Percentiles rank a stretch among this genome's conserved stretches.
Evolutionary conservation across 1,139 yeast genomes (phyloP).

Genomic region (Saccharomyces hybrid): DNA sequence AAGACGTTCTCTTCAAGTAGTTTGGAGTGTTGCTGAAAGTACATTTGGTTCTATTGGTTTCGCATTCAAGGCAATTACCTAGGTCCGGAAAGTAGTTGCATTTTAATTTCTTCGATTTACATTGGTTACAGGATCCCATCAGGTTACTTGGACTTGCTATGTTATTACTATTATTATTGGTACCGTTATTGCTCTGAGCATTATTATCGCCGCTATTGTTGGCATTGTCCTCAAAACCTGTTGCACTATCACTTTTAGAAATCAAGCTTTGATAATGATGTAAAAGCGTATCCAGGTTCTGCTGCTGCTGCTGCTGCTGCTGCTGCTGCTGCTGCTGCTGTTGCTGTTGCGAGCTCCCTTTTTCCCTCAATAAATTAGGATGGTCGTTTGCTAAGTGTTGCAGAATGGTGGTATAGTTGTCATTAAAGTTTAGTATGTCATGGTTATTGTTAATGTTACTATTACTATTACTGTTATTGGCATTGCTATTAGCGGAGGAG

Average conservation of each 20-base stretch:
- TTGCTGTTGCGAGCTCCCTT: slow-evolving; percentile 5
- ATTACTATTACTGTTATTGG: neutral
- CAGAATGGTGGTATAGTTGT: slow-evolving; percentile 21
- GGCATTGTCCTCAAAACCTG: neutral
- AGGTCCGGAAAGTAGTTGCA: slow-evolving; percentile 57
- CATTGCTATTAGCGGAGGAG: neutral
- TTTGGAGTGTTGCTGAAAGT: slow-evolving; percentile 37
- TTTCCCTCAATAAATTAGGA: slow-evolving; percentile 9
- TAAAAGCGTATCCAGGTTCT: slow-evolving; percentile 24
- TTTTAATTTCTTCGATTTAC: slow-evolving; percentile 56
- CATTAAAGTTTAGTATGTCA: slow-evolving; percentile 20
- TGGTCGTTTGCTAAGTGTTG: slow-evolving; percentile 17
- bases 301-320: slow-evolving; percentile 8
- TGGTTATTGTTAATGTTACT: slow-evolving; percentile 1
- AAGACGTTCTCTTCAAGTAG: slow-evolving; percentile 2
- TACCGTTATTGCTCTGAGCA: neutral
- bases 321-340: no score
- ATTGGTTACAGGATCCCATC: slow-evolving; percentile 57
- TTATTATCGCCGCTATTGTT: neutral
- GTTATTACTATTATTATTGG: slow-evolving; percentile 7
- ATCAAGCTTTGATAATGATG: slow-evolving; percentile 26
- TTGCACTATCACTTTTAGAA: slow-evolving; percentile 14
- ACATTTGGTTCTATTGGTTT: slow-evolving; percentile 55
- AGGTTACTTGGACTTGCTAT: slow-evolving; percentile 9
- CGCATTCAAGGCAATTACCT: slow-evolving; percentile 60